Base-by-base conservation (phyloP, 1,284 basidiomycete genomes). In the Malassezia arunalokei region DNA sequence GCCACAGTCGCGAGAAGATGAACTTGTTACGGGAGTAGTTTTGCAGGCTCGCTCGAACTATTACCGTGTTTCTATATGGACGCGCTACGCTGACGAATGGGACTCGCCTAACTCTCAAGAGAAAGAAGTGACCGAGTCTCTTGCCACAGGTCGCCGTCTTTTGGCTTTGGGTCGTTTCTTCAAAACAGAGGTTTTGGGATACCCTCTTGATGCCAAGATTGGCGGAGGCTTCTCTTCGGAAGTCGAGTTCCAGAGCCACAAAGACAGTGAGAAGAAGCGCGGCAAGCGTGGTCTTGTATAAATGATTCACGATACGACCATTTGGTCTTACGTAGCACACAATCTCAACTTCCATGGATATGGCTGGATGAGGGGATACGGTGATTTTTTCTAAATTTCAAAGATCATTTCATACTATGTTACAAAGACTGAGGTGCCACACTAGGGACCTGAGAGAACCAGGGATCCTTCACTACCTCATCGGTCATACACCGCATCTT, bases 31-130 rank as follows among this genome's bases (percentile, higher is more conserved):
- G 0, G 70, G 92, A 51, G 91, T 98, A 43, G 94, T 98, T 68
- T 83, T 96, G 51, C 90, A 87, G 12, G 85, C 87, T 43, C 84
- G 92, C 56, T 87, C 88, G 50, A 87, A 89, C 73, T 96, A 96
- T 75, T 98, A 90, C 78, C 85, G 92, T 48, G 77, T 98, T 65
- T 88, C 88, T 54, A 90, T 98, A 78, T 96, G 92, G 92, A 96
- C 92, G 43, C 81, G 91, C 45, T 64, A 65, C 28, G 60, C 73
- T 3, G 72, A 74, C 39, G 63, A 66, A 27, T 78, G 83, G 47
- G 85, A 86, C 6, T 86, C 87, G 35, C 73, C 59, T 17, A 38
- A 59, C 15, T 58, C 55, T 6, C 56, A 57, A 42, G 56, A 46
- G 49, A 43, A 30, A 20, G 41, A 41, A 40, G 73, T 74, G 47